Conservation (phyloP, 768 basidiomycete species). For the Auricularia heimuer region DNA sequence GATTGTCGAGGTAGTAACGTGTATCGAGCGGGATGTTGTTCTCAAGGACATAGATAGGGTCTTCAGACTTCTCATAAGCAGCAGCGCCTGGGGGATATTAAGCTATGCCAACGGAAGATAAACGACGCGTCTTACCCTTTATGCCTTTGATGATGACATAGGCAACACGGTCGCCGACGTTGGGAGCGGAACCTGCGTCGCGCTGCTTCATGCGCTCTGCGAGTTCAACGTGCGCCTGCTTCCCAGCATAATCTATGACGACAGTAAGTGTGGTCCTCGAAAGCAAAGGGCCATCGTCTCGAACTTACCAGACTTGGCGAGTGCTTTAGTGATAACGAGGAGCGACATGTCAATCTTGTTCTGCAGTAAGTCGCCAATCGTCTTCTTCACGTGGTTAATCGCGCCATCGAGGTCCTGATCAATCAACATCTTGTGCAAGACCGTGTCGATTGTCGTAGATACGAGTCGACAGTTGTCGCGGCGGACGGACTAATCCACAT, state of each 20-base stretch:
- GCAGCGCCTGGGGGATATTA: conserved; percentile 45
- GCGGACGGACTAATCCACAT: conserved; percentile 68
- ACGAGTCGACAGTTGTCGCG: conserved; percentile 98
- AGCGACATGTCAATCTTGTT: conserved; percentile 99
- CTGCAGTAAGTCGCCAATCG: conserved; percentile 86
- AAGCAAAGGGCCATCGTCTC: background rate
- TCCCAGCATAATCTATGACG: conserved; percentile 72
- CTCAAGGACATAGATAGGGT: conserved; percentile 93
- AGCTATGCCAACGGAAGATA: too few species aligned
- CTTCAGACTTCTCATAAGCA: conserved; percentile 98
- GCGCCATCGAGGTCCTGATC: conserved; percentile 90
- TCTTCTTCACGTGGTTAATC: conserved; percentile 91
- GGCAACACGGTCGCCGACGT: conserved; percentile 96
- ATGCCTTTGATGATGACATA: conserved; percentile 97
- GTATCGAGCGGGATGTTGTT: conserved; percentile 98
- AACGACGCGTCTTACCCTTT: conserved; percentile 36
- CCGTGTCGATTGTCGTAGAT: conserved; percentile 95
- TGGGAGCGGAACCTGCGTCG: conserved; percentile 94
- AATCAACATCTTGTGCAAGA: conserved; percentile 95
- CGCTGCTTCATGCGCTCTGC: conserved; percentile 93
- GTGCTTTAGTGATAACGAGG: conserved; percentile 95
- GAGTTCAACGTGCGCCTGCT: conserved; percentile 94
- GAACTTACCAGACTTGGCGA: conserved; percentile 68
- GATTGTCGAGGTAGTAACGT: conserved; percentile 95
- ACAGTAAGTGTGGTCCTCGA: background rate